These are phyloP conservation scores for Hypocreales sp. DNA, from an alignment of 2,329 filamentous ascomycete genomes.

Conservation along the genomic window DNA sequence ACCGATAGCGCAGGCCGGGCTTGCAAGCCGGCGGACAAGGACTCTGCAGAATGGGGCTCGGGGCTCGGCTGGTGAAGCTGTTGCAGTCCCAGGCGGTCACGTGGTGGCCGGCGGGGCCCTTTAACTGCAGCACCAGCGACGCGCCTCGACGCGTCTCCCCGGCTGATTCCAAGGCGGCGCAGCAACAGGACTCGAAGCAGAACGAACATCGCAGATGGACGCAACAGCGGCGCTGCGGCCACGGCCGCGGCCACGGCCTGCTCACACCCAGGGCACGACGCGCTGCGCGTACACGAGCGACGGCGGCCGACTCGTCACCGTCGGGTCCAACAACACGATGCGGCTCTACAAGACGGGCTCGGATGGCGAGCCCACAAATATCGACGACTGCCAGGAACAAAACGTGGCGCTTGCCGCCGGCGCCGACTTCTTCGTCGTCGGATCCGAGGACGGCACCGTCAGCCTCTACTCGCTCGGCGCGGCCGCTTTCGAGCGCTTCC, in stretches of 20 bases:
- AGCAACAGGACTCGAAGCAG: no score
- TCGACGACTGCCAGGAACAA: conserved; percentile 81
- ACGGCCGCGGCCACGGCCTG: conserved; percentile 48
- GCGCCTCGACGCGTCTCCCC: conserved; percentile 26
- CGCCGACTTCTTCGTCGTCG: conserved; percentile 72
- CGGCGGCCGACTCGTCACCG: conserved; percentile 74
- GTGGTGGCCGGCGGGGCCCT: no score
- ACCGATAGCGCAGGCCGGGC: no score
- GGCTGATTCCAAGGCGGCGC: no score
- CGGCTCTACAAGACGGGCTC: conserved; percentile 85
- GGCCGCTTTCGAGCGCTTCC: conserved; percentile 61
- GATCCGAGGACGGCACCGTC: conserved; percentile 90
- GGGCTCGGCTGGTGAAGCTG: no score
- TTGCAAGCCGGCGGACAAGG: no score
- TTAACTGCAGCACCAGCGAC: no score
- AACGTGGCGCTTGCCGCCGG: conserved; percentile 66
- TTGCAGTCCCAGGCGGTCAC: no score
- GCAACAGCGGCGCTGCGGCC: conserved; percentile 14
- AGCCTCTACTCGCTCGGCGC: conserved; percentile 75
- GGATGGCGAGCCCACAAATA: conserved; percentile 80
- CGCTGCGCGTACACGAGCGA: conserved; percentile 82
- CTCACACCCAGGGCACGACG: conserved; percentile 73
- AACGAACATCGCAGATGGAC: no score
- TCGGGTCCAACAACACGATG: conserved; percentile 85
- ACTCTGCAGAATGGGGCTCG: no score